Evolutionary conservation across 78 protist species (phyloP).

Genomic region (Goniomonas avonlea): DNA sequence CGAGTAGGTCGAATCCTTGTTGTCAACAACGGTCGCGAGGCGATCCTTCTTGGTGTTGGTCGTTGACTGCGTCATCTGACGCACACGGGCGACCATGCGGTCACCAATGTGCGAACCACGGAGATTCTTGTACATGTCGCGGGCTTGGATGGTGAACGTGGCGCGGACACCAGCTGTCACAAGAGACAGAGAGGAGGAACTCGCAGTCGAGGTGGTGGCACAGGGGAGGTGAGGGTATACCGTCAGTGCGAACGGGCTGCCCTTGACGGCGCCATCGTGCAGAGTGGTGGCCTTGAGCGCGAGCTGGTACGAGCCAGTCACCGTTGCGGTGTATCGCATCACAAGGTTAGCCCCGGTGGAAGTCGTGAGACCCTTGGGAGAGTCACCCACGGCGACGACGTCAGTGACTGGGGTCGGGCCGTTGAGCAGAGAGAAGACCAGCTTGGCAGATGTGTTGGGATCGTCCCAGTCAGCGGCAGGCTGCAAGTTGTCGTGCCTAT

Average conservation of each 20-base stretch:
- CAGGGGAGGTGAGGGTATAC: background rate
- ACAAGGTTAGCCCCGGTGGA: background rate
- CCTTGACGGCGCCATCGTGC: background rate
- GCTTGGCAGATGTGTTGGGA: no score
- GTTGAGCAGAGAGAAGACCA: no score
- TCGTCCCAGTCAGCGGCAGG: no score
- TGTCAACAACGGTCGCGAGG: background rate
- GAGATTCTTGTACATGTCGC: slow-evolving; percentile 1
- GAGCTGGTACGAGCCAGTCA: background rate
- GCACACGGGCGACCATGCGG: slow-evolving; percentile 8
- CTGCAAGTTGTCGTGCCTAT: slow-evolving; percentile 19
- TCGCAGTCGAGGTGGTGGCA: background rate
- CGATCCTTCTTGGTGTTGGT: no score
- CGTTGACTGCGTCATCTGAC: no score
- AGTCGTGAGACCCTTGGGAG: no score
- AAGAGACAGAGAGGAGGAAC: background rate
- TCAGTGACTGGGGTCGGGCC: no score
- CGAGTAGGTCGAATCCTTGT: background rate
- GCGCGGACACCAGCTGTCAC: slow-evolving; percentile 16
- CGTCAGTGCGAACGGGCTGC: slow-evolving; percentile 4
- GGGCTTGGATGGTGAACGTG: background rate
- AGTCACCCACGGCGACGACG: no score
- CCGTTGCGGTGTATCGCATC: slow-evolving; percentile 1
- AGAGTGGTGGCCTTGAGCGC: background rate
- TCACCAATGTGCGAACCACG: background rate